Conservation (phyloP, 768 basidiomycete species). For the Suillus hirtellus region DNA sequence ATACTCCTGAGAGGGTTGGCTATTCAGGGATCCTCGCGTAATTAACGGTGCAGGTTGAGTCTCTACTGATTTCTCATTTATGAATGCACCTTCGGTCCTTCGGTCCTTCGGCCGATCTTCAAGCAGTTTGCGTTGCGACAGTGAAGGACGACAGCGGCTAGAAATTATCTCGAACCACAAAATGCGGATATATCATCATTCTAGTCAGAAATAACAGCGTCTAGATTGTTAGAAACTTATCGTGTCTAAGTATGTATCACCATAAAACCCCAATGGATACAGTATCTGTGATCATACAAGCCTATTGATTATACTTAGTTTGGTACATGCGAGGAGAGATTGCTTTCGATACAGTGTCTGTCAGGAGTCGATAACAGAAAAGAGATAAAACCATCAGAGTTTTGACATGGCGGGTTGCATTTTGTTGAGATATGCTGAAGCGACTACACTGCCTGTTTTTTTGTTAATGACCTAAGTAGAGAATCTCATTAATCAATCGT, state of each 20-base stretch:
- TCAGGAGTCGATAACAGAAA: slow-evolving; percentile 1
- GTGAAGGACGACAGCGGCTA: background rate
- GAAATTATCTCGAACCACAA: background rate
- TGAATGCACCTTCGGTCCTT: background rate
- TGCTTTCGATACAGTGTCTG: slow-evolving; percentile 7
- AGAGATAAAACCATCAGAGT: slow-evolving; percentile 34
- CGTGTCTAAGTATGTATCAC: background rate
- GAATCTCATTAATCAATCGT: slow-evolving; percentile 8
- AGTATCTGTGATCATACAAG: slow-evolving; percentile 1
- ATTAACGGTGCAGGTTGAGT: background rate
- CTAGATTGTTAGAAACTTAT: background rate
- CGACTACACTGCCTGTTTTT: slow-evolving; percentile 55
- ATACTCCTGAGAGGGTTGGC: background rate
- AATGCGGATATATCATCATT: background rate
- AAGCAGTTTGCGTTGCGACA: no score
- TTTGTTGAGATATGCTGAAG: slow-evolving; percentile 69
- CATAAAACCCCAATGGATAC: slow-evolving; percentile 6
- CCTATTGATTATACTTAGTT: background rate
- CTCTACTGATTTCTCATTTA: background rate
- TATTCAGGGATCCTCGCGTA: background rate
- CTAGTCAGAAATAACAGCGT: background rate
- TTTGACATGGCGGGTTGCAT: slow-evolving; percentile 64
- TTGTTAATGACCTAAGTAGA: slow-evolving; percentile 56
- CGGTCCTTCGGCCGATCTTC: background rate
- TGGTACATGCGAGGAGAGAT: background rate